Base-by-base conservation (phyloP, 176 grass and related monocot genomes). In the Cymbopogon citratus region DNA sequence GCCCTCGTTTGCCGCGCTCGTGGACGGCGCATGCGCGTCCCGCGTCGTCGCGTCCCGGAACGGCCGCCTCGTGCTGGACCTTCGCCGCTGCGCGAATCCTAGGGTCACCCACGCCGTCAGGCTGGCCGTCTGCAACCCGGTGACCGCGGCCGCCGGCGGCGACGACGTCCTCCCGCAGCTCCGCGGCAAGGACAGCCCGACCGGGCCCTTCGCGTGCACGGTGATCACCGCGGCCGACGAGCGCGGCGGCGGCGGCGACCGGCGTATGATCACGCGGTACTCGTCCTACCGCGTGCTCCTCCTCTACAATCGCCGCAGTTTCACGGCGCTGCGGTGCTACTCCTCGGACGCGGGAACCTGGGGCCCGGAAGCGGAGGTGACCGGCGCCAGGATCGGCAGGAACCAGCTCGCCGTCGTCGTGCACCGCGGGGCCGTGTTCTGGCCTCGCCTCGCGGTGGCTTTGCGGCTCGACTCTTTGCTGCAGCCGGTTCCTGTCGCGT, bases 141-240 rank as follows among this genome's bases (percentile, higher is more conserved):
- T 80, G 41, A 40, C 28, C 14, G 31, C 54, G 28, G n/a, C 27
- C 54, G 28, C 15, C 27, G 21, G 33, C 31, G 41, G 3, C 18
- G 43, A 35, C n/a, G n/a, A 79, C 67, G 56, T 73, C 15, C 75
- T 85, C n/a, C 83, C 75, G n/a, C 23, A 43, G 3, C 67, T 85
- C 1, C 12, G 29, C 31, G 83, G 83, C 40, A 78, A 49, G 54
- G 83, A 63, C 13, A 6, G 54, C 41, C 83, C 75, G 31, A 16
- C 6, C 6, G 75, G 83, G 0, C 29, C 73, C 6, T 85, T 73
- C 67, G 67, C 75, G 49, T 85, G 83, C 75, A 41, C 83, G 15
- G n/a, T 85, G 43, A 45, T 85, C 83, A 79, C 83, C 56, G 83
- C 74, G 33, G 73, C 33, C 31, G 83, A 79, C 56, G 72, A 49